Conservation (phyloP, 139 green algal genomes). For the Auxenochlorella pyrenoidosa region DNA sequence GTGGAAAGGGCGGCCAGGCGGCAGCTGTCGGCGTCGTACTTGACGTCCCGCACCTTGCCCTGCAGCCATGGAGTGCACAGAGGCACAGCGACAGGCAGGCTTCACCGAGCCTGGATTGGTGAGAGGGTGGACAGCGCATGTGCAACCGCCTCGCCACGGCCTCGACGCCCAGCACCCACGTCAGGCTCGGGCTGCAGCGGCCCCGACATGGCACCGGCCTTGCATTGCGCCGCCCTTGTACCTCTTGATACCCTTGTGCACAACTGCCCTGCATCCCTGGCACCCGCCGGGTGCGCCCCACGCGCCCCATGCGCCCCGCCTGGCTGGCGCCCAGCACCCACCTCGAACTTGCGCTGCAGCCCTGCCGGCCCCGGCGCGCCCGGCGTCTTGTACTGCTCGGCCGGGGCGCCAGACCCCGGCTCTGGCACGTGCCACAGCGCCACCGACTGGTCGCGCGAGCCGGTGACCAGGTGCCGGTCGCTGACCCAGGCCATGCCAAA, state of each 20-base stretch:
- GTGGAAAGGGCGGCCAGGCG: constrained; percentile 47
- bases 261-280: no score
- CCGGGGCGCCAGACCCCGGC: neutral
- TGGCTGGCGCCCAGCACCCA: neutral
- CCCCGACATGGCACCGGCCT: no score
- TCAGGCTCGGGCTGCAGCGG: no score
- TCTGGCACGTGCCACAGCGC: constrained; percentile 41
- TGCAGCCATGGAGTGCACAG: neutral
- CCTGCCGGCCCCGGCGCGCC: neutral
- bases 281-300: no score
- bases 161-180: no score
- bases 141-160: no score
- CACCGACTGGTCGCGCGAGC: constrained; percentile 37
- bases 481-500: constrained; percentile 76
- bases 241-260: no score
- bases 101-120: no score
- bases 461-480: constrained; percentile 67
- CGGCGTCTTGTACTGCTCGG: neutral
- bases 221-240: no score
- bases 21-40: constrained; percentile 19
- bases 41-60: constrained; percentile 46
- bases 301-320: no score
- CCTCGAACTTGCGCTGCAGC: constrained; percentile 23
- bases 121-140: no score
- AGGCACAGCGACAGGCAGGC: no score